phyloP scores from a whole-genome alignment of 2,329 filamentous ascomycete species.

The Daldinia eschscholtzii region DNA sequence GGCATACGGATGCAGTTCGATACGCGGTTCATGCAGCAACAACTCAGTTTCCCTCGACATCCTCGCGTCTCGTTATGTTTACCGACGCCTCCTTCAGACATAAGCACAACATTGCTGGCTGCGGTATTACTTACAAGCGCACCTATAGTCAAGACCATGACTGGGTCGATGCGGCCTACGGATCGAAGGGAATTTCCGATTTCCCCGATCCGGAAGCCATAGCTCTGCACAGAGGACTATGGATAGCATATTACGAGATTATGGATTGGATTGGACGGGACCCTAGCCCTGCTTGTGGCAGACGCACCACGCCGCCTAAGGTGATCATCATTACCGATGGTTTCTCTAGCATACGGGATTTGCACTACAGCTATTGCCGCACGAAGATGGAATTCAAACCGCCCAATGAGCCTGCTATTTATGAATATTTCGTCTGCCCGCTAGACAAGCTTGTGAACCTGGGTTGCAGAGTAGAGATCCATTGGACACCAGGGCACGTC shows the following conservation, averaged over 20 bases:
- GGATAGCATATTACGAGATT: constrained; percentile 4
- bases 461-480: not conserved
- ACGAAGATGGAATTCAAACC: not conserved
- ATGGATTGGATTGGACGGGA: not conserved
- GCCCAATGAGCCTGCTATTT: not conserved
- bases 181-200: not conserved
- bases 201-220: not conserved
- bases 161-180: constrained; percentile 4
- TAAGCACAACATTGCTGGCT: not conserved
- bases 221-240: not conserved
- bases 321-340: constrained; percentile 6
- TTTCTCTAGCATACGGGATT: not conserved
- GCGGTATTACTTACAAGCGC: constrained; percentile 5
- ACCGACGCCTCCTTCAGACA: not conserved
- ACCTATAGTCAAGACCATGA: not conserved
- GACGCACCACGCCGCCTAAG: not conserved
- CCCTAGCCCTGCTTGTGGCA: not conserved
- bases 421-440: not conserved
- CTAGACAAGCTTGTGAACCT: not conserved
- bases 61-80: not conserved
- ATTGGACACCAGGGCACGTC: constrained; percentile 1
- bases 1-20: not conserved
- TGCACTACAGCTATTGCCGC: constrained; percentile 4
- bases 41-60: not conserved
- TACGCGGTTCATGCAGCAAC: not conserved